Conservation (phyloP, 2,329 filamentous ascomycete genomes). For the Tolypocladium tundrense region DNA sequence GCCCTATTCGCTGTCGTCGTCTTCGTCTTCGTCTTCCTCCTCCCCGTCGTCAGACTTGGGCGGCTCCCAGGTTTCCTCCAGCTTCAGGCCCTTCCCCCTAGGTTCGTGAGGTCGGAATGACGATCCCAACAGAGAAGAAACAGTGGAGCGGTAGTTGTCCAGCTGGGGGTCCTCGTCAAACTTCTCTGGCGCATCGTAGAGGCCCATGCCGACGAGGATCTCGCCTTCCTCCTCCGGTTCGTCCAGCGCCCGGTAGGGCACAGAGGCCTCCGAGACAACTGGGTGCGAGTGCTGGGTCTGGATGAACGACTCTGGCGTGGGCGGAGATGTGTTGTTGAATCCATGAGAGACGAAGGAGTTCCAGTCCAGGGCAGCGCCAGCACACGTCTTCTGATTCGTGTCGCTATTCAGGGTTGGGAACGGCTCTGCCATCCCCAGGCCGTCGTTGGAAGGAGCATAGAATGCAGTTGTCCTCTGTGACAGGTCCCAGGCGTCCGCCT, state of each 20-base stretch:
- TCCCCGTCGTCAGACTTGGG: slow-evolving; percentile 53
- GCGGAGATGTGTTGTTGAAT: slow-evolving; percentile 41
- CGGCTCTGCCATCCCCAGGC: slow-evolving; percentile 15
- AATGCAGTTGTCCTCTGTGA: slow-evolving; percentile 18
- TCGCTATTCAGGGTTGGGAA: slow-evolving; percentile 16
- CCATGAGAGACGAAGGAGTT: slow-evolving; percentile 33
- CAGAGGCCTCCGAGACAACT: slow-evolving; percentile 37
- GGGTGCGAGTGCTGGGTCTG: slow-evolving; percentile 38
- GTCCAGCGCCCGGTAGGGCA: slow-evolving; percentile 38
- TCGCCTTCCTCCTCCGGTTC: slow-evolving; percentile 53
- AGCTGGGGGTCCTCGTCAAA: slow-evolving; percentile 35
- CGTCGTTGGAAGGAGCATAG: slow-evolving; percentile 13
- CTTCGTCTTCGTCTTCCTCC: slow-evolving; percentile 36
- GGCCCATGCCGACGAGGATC: slow-evolving; percentile 70
- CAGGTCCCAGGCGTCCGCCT: slow-evolving; percentile 26
- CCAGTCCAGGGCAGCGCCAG: slow-evolving; percentile 26
- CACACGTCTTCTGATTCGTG: slow-evolving; percentile 4
- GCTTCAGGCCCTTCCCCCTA: slow-evolving; percentile 63
- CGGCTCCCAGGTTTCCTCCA: slow-evolving; percentile 72
- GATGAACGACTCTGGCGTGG: slow-evolving; percentile 49
- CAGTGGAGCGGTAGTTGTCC: slow-evolving; percentile 44
- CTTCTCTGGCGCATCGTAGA: slow-evolving; percentile 65
- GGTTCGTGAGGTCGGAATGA: slow-evolving; percentile 33
- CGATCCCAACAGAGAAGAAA: slow-evolving; percentile 43
- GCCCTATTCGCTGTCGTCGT: slow-evolving; percentile 23